phyloP scores from a whole-genome alignment of 352 stramenopile species.

The Blastocystis sp. region DNA sequence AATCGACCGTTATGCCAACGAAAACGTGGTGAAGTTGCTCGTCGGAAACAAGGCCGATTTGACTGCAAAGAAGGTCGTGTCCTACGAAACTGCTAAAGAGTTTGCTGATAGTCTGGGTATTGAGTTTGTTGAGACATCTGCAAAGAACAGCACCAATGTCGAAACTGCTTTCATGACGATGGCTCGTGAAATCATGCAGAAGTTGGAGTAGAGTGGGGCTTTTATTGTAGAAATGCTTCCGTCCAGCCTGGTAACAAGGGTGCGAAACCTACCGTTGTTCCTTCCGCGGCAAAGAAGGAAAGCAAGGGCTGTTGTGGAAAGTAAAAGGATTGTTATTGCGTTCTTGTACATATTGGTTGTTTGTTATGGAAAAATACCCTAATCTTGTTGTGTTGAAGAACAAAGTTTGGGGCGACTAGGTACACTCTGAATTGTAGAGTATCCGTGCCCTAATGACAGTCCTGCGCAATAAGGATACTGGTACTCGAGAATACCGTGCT shows the following conservation, averaged over 20 bases:
- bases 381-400: constrained; percentile 46
- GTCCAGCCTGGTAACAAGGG: constrained; percentile 57
- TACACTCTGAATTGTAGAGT: background rate
- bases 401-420: background rate
- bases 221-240: constrained; percentile 11
- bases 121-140: constrained; percentile 96
- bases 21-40: constrained; percentile 97
- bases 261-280: constrained; percentile 42
- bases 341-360: constrained; percentile 48
- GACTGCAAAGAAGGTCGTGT: constrained; percentile 86
- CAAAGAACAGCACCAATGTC: constrained; percentile 96
- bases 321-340: constrained; percentile 56
- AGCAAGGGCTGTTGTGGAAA: constrained; percentile 63
- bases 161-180: constrained; percentile 98
- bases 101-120: constrained; percentile 92
- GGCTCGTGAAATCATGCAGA: constrained; percentile 90
- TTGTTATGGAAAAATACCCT: constrained; percentile 40
- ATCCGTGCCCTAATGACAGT: constrained; percentile 22
- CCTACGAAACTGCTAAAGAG: constrained; percentile 89
- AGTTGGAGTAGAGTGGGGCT: background rate
- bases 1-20: constrained; percentile 92
- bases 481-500: background rate
- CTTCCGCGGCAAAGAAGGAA: constrained; percentile 57
- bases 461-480: constrained; percentile 6
- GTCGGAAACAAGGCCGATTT: constrained; percentile 99